phyloP scores from a whole-genome alignment of 441 rosid species.

The Brassica hybrid region DNA sequence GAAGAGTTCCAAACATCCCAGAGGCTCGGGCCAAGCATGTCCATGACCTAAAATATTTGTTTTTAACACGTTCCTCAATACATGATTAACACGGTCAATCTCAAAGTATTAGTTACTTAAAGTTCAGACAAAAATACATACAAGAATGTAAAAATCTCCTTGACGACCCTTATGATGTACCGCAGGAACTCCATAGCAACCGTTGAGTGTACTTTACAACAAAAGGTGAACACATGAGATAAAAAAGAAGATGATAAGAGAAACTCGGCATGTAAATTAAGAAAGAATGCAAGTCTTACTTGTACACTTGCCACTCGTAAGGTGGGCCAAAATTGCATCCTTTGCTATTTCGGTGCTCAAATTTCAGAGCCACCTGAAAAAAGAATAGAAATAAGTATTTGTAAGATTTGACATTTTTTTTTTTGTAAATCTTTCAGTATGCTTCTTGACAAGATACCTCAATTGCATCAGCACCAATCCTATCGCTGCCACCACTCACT shows the following conservation, averaged over 20 bases:
- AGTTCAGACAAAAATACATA: slow-evolving; percentile 38
- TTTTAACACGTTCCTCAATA: slow-evolving; percentile 21
- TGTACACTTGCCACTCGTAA: slow-evolving; percentile 96
- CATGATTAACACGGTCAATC: slow-evolving; percentile 7
- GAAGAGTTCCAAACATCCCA: slow-evolving; percentile 94
- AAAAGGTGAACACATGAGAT: slow-evolving; percentile 6
- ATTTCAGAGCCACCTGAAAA: slow-evolving; percentile 82
- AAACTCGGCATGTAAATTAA: slow-evolving; percentile 6
- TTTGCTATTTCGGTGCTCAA: slow-evolving; percentile 90
- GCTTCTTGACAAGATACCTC: slow-evolving; percentile 55
- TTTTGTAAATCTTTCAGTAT: neutral
- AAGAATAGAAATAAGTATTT: neutral
- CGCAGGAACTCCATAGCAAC: slow-evolving; percentile 85
- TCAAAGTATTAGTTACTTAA: neutral
- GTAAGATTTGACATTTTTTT: neutral
- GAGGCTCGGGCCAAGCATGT: slow-evolving; percentile 92
- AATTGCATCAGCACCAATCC: slow-evolving; percentile 78
- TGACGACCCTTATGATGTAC: slow-evolving; percentile 91
- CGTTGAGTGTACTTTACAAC: slow-evolving; percentile 62
- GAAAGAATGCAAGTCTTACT: slow-evolving; percentile 47
- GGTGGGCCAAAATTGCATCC: slow-evolving; percentile 96
- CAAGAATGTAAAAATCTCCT: slow-evolving; percentile 92
- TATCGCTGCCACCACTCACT: slow-evolving; percentile 69
- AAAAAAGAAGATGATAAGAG: neutral
- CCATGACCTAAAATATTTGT: slow-evolving; percentile 99